phyloP scores from a whole-genome alignment of 2,329 filamentous ascomycete species.

The Trichophyton simii region DNA sequence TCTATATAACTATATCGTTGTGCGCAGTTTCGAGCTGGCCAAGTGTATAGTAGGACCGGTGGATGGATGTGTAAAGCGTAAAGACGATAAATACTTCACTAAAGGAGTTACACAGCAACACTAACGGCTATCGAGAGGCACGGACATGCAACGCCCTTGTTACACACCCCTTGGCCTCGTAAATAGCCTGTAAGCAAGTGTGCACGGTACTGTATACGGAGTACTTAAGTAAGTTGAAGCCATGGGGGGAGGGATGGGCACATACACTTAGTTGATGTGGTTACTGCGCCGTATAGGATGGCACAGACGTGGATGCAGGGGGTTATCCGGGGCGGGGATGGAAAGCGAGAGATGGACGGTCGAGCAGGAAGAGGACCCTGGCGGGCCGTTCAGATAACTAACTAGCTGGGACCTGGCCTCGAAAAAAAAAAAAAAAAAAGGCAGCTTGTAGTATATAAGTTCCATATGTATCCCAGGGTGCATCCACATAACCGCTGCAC shows the following conservation, averaged over 20 bases:
- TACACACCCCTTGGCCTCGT: not conserved
- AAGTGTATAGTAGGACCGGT: too few species aligned
- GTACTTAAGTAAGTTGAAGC: not conserved
- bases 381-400: not conserved
- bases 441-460: too few species aligned
- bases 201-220: not conserved
- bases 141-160: not conserved
- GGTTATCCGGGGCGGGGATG: not conserved
- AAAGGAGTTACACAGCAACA: not conserved
- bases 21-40: too few species aligned
- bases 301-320: not conserved
- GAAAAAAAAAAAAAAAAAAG: too few species aligned
- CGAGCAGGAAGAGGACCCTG: not conserved
- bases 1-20: too few species aligned
- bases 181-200: not conserved
- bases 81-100: too few species aligned
- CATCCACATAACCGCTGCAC: not conserved
- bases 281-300: not conserved
- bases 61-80: not conserved
- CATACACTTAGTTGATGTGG: too few species aligned
- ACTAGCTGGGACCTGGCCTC: not conserved
- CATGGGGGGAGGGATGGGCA: too few species aligned
- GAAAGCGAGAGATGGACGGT: not conserved
- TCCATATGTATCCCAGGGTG: not conserved
- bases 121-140: not conserved